phyloP scores from a whole-genome alignment of 495 filamentous ascomycete genomes.

The Niebla homalea region DNA sequence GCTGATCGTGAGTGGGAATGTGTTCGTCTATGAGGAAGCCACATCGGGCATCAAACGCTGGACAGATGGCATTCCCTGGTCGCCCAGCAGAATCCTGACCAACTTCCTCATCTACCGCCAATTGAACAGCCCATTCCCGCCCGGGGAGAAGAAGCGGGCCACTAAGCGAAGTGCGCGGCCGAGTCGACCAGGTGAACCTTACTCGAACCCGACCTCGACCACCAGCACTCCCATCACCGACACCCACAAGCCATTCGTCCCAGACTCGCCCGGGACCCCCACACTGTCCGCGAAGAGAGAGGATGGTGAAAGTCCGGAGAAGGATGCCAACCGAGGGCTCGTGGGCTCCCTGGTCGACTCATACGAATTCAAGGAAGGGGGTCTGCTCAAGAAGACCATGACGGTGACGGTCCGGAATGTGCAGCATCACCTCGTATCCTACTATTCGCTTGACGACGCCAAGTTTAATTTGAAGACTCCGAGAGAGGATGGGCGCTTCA shows the following conservation, averaged over 20 bases:
- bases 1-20: conserved; percentile 67
- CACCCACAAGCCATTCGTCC: conserved; percentile 29
- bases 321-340: conserved; percentile 50
- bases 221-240: conserved; percentile 18
- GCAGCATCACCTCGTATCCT: conserved; percentile 74
- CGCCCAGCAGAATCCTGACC: conserved; percentile 73
- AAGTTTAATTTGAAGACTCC: conserved; percentile 47
- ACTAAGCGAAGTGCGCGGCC: conserved; percentile 51
- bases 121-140: conserved; percentile 64
- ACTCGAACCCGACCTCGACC: conserved; percentile 30
- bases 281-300: conserved; percentile 29
- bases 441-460: conserved; percentile 71
- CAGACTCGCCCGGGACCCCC: conserved; percentile 27
- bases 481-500: conserved; percentile 39
- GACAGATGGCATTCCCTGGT: conserved; percentile 87
- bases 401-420: conserved; percentile 56
- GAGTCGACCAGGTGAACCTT: conserved; percentile 34
- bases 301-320: conserved; percentile 27
- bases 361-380: conserved; percentile 74
- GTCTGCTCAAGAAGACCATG: conserved; percentile 86
- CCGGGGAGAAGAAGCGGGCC: conserved; percentile 80
- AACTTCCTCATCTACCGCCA: conserved; percentile 89
- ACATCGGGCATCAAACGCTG: conserved; percentile 84
- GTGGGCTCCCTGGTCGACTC: conserved; percentile 76
- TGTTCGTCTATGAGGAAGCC: conserved; percentile 84